A percentile compares a stretch with the other conserved stretches of the same genome.
phyloP scores from a whole-genome alignment of 257 asterid genomes.

The Leonotis leonurus region DNA sequence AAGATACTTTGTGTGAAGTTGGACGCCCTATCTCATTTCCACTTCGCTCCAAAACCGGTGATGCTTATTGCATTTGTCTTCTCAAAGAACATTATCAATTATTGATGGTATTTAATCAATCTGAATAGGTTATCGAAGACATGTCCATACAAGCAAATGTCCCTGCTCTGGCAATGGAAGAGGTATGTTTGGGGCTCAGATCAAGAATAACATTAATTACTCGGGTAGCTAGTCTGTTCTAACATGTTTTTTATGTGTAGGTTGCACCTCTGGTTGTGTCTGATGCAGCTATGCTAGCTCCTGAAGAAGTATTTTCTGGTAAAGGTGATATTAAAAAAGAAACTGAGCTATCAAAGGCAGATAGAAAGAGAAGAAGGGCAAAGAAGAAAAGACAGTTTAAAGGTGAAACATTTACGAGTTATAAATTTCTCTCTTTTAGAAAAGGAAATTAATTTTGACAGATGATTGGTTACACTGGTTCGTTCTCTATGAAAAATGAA shows the following conservation, averaged over 20 bases:
- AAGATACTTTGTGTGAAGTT: constrained; percentile 85
- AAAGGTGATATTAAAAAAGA: constrained; percentile 94
- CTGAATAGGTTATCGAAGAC: constrained; percentile 74
- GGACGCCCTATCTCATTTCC: constrained; percentile 98
- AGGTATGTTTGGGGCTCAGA: constrained; percentile 36
- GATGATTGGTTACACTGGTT: background rate
- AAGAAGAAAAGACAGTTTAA: constrained; percentile 77
- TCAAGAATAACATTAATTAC: background rate
- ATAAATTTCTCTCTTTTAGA: background rate
- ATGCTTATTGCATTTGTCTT: constrained; percentile 10
- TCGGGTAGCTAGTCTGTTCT: background rate
- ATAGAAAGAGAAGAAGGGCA: constrained; percentile 89
- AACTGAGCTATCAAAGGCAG: constrained; percentile 71
- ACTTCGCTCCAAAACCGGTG: constrained; percentile 97
- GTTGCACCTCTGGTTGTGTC: constrained; percentile 93
- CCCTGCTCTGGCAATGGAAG: constrained; percentile 98
- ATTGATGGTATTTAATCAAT: constrained; percentile 7
- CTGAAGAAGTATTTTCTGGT: constrained; percentile 87
- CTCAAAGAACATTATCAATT: constrained; percentile 1
- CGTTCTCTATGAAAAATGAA: background rate
- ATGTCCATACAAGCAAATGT: constrained; percentile 91
- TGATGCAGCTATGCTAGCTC: constrained; percentile 98
- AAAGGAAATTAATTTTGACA: background rate
- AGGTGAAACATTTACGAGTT: constrained; percentile 35
- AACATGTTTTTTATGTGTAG: constrained; percentile 32